Conservation (phyloP, 2,329 filamentous ascomycete genomes). For the Diaporthe destruens region DNA sequence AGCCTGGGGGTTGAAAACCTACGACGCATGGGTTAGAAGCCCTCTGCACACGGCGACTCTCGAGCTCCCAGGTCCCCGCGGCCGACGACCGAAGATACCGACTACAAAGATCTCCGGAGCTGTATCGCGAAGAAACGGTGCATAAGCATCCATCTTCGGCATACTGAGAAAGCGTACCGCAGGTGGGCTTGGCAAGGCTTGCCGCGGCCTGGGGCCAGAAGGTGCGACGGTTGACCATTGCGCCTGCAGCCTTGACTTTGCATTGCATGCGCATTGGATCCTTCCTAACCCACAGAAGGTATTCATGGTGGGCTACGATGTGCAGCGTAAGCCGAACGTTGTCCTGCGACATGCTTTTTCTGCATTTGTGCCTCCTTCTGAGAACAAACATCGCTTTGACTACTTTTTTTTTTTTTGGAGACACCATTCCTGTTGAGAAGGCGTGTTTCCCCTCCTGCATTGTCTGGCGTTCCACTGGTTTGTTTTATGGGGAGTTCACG, state of each 20-base stretch:
- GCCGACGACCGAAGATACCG: neutral
- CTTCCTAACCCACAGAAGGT: neutral
- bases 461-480: constrained; percentile 36
- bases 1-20: constrained; percentile 74
- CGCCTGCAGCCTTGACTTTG: constrained; percentile 5
- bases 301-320: constrained; percentile 2
- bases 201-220: neutral
- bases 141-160: constrained; percentile 4
- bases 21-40: constrained; percentile 48
- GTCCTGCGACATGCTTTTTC: neutral
- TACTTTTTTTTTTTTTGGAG: constrained; percentile 16
- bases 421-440: constrained; percentile 38
- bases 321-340: neutral
- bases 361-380: constrained; percentile 25
- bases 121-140: neutral
- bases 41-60: neutral
- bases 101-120: neutral
- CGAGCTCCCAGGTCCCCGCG: neutral
- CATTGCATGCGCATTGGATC: constrained; percentile 13
- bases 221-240: constrained; percentile 12
- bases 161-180: neutral
- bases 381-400: constrained; percentile 27
- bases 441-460: constrained; percentile 32
- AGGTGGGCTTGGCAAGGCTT: neutral
- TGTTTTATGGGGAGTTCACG: constrained; percentile 6